Evolutionary conservation across 23 red algal species (phyloP).

Genomic region (Agarophyton chilense): DNA sequence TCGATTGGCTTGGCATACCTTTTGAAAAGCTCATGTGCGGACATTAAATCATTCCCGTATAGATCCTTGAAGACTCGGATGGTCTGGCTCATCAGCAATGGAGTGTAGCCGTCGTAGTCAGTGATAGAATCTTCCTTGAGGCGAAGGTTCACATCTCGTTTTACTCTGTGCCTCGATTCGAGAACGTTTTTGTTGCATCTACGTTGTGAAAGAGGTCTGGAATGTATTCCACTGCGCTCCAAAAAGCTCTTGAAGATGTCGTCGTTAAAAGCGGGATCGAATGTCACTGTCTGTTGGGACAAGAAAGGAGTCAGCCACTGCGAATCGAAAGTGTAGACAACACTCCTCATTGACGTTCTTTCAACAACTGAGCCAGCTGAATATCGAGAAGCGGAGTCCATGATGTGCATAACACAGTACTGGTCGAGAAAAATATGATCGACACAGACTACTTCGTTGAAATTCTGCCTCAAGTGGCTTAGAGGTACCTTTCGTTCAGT

Average conservation of each 20-base stretch:
- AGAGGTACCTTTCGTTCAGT: constrained; percentile 26
- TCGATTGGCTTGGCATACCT: constrained; percentile 10
- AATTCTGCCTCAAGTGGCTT: neutral
- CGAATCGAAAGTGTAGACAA: neutral
- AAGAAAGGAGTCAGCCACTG: constrained; percentile 22
- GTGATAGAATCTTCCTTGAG: neutral
- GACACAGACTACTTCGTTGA: constrained; percentile 20
- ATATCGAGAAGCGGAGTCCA: constrained; percentile 1
- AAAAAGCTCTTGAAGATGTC: constrained; percentile 19
- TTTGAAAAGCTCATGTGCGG: constrained; percentile 24
- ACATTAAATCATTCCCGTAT: constrained; percentile 35
- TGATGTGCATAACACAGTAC: neutral
- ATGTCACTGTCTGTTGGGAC: constrained; percentile 6
- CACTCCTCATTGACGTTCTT: constrained; percentile 7
- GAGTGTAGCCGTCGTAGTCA: no score
- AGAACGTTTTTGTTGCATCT: constrained; percentile 64
- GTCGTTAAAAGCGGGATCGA: constrained; percentile 29
- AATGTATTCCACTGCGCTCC: neutral
- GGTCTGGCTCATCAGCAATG: neutral
- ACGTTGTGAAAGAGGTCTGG: constrained; percentile 13
- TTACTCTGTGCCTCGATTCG: constrained; percentile 54
- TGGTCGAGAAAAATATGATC: constrained; percentile 36
- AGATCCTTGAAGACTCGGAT: constrained; percentile 22
- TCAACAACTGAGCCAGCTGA: neutral
- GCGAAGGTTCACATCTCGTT: constrained; percentile 27